Base-by-base conservation (phyloP, 768 basidiomycete genomes). In the Suillus ampliporus region DNA sequence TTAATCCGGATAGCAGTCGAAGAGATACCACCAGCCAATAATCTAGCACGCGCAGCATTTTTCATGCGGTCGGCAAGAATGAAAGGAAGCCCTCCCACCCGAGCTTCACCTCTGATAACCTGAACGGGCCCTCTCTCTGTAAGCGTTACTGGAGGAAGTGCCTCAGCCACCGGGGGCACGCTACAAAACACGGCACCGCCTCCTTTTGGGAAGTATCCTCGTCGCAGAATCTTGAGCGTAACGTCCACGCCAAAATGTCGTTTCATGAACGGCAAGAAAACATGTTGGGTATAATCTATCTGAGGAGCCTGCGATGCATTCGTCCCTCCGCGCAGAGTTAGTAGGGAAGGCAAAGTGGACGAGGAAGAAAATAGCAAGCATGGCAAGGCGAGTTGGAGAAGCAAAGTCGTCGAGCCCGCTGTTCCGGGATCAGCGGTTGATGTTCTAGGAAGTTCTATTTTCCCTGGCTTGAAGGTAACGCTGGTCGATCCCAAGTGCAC, bases 161-260 rank as follows among this genome's bases (percentile, higher is more conserved):
- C 84, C 0, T 68, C 70, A 0, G 63, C 57, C 3, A 84, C 71
- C 0, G 74, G 60, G 8, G 77, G 72, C 4, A 80, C 62, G 1
- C 71, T 75, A 58, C 87, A 77, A 1, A 69, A 61, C 6, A 93
- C 80, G 54, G 85, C 79, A 0, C 91, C 91, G 4, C 91, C 90
- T 23, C 91, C 91, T 67, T 82, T 86, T 0, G 91, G 91, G 65
- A 78, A 90, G 74, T 91, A 92, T 0, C 91, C 91, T 10, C 91
- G 81, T 62, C 78, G 83, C 47, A 75, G 67, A 54, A 92, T 74
- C 28, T 82, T 72, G 28, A 92, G 71, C 5, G 74, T 73, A 2
- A 83, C 73, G 9, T 72, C 61, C 46, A 81, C 58, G 19, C 81
- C 67, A 70, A 91, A 87, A 71, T 89, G 87, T 13, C 73, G 77